A percentile compares a stretch with the other conserved stretches of the same genome.
phyloP scores from a whole-genome alignment of 2,329 filamentous ascomycete genomes.

The Penicillium fuscoglaucum region DNA sequence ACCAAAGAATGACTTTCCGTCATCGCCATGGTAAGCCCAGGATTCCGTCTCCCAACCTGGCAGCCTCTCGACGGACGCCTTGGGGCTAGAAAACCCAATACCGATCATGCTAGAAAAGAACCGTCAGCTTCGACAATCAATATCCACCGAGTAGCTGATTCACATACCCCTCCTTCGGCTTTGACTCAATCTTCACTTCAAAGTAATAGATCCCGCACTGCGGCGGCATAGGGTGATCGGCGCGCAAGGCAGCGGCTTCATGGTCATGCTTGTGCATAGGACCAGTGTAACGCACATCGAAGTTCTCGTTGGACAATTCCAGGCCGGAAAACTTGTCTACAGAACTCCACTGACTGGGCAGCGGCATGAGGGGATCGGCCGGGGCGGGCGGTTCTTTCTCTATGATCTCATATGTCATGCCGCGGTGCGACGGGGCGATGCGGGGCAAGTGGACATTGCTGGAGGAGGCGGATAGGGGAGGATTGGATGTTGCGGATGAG shows the following conservation, averaged over 20 bases:
- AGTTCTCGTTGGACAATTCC: constrained; percentile 72
- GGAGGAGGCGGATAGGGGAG: constrained; percentile 54
- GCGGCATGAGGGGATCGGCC: constrained; percentile 59
- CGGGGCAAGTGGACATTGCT: constrained; percentile 59
- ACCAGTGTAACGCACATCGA: constrained; percentile 66
- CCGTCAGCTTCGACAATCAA: constrained; percentile 12
- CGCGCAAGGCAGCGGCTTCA: constrained; percentile 79
- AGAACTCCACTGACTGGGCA: constrained; percentile 82
- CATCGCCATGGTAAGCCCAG: constrained; percentile 67
- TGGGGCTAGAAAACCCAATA: constrained; percentile 61
- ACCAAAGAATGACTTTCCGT: constrained; percentile 63
- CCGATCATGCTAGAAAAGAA: constrained; percentile 43
- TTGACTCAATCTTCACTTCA: constrained; percentile 68
- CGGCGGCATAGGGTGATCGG: constrained; percentile 81
- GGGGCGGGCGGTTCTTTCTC: constrained; percentile 69
- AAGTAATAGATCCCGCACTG: constrained; percentile 96
- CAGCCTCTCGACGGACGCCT: constrained; percentile 60
- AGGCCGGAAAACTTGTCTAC: constrained; percentile 71
- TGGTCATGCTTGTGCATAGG: constrained; percentile 60
- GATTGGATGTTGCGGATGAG: constrained; percentile 49
- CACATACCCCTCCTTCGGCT: constrained; percentile 66
- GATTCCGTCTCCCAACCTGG: constrained; percentile 67
- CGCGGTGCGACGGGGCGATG: constrained; percentile 67
- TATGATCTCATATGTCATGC: constrained; percentile 79
- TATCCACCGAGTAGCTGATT: neutral